Evolutionary conservation across 106 monocot species (phyloP).

Genomic region (Gastrodia elata): DNA sequence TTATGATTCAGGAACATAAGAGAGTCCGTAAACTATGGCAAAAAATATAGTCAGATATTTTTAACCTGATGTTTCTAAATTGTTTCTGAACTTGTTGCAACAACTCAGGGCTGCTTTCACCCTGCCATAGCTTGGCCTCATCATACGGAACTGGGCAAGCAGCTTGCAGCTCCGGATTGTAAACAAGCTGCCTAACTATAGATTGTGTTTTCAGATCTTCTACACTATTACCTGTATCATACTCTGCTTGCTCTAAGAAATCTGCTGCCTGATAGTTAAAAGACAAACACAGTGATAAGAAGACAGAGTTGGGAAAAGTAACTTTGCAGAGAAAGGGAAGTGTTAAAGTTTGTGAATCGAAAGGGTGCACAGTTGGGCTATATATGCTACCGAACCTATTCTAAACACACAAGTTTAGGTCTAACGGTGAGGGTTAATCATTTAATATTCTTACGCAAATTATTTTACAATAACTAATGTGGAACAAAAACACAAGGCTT

Average conservation of each 20-base stretch:
- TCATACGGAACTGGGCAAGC: constrained; percentile 92
- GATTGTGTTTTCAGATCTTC: constrained; percentile 87
- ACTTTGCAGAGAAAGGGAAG: neutral
- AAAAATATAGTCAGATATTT: neutral
- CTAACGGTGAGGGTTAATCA: neutral
- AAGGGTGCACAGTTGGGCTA: too few species aligned
- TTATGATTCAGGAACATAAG: neutral
- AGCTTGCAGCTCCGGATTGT: constrained; percentile 58
- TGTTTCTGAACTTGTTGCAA: constrained; percentile 78
- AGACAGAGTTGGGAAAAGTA: neutral
- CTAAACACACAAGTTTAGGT: too few species aligned
- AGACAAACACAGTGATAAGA: neutral
- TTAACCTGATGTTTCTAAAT: constrained; percentile 91
- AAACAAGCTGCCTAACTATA: constrained; percentile 67
- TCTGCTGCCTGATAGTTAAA: constrained; percentile 57
- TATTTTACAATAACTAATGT: neutral
- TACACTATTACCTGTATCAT: constrained; percentile 58
- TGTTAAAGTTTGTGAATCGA: too few species aligned
- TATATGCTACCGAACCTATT: too few species aligned
- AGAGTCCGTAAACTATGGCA: neutral
- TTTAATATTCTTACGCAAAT: neutral
- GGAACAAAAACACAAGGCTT: neutral
- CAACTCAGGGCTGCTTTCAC: constrained; percentile 74
- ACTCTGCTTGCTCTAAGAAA: constrained; percentile 91
- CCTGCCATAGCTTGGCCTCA: constrained; percentile 97